These are phyloP conservation scores for Aspergillus affinis DNA, from an alignment of 495 filamentous ascomycete genomes.

Conservation along the genomic window DNA sequence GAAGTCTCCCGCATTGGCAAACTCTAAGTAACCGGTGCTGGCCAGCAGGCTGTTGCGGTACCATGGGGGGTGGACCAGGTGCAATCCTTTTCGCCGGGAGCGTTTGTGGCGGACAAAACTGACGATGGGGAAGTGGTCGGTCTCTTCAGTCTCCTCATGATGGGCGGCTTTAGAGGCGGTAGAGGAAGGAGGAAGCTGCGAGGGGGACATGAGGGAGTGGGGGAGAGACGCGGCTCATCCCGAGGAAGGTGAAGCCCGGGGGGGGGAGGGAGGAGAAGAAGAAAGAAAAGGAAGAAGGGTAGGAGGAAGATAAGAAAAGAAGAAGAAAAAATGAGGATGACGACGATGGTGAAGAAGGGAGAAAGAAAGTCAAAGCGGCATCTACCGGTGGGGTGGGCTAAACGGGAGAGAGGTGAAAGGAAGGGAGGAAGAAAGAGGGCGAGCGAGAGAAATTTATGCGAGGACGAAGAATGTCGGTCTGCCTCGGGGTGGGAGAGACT, in stretches of 20 bases:
- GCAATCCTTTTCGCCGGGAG: slow-evolving; percentile 16
- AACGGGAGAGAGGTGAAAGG: neutral
- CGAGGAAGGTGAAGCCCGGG: slow-evolving; percentile 3
- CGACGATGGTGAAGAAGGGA: slow-evolving; percentile 1
- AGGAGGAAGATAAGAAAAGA: slow-evolving; percentile 2
- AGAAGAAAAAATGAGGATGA: neutral
- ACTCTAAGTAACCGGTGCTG: slow-evolving; percentile 49
- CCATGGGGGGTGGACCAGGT: slow-evolving; percentile 30
- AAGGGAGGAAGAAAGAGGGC: slow-evolving; percentile 6
- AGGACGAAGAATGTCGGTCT: slow-evolving; percentile 8
- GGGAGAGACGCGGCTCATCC: slow-evolving; percentile 11
- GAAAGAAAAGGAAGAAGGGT: slow-evolving; percentile 3
- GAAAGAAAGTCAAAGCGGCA: neutral
- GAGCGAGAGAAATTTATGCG: neutral
- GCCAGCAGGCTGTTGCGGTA: slow-evolving; percentile 49
- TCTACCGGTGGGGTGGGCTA: neutral
- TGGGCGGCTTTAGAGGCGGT: neutral
- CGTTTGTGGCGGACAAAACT: slow-evolving; percentile 20
- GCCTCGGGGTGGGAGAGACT: neutral
- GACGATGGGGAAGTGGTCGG: slow-evolving; percentile 15
- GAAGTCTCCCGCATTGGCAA: slow-evolving; percentile 54
- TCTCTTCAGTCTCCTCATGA: slow-evolving; percentile 5
- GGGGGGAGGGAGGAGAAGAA: slow-evolving; percentile 7
- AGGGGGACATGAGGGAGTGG: slow-evolving; percentile 1
- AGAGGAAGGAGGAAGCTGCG: neutral